These are phyloP conservation scores for Kodamaea sp. DNA, from an alignment of 1,139 yeast genomes.

Conservation along the genomic window DNA sequence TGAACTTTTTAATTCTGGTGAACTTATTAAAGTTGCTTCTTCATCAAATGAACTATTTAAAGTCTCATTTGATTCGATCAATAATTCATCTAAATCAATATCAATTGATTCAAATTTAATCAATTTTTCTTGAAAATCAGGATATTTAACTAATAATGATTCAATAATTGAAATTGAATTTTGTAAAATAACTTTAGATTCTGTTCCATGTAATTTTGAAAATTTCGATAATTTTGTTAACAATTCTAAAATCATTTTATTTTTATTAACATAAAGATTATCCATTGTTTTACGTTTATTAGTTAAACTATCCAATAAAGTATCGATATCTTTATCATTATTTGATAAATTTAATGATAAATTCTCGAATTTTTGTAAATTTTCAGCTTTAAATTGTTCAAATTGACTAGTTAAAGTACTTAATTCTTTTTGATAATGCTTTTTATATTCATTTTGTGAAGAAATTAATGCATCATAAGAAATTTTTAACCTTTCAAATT, in stretches of 20 bases:
- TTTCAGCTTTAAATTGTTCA: slow-evolving; percentile 35
- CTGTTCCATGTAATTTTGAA: slow-evolving; percentile 49
- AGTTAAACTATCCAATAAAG: slow-evolving; percentile 40
- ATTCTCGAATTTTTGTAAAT: slow-evolving; percentile 26
- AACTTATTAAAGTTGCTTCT: slow-evolving; percentile 29
- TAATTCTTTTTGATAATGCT: slow-evolving; percentile 42
- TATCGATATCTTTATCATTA: slow-evolving; percentile 46
- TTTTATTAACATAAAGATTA: slow-evolving; percentile 44
- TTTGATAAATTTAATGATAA: slow-evolving; percentile 27
- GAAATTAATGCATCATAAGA: slow-evolving; percentile 61
- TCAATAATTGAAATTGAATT: slow-evolving; percentile 32
- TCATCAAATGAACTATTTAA: slow-evolving; percentile 38
- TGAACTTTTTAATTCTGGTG: slow-evolving; percentile 18
- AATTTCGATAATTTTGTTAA: slow-evolving; percentile 43
- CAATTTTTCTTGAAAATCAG: slow-evolving; percentile 34
- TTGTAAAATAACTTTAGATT: slow-evolving; percentile 33
- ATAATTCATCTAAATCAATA: slow-evolving; percentile 33
- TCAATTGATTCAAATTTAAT: slow-evolving; percentile 27
- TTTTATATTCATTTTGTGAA: slow-evolving; percentile 55
- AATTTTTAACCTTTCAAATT: slow-evolving; percentile 53
- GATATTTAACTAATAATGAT: slow-evolving; percentile 30
- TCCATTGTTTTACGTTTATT: slow-evolving; percentile 43
- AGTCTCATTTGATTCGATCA: slow-evolving; percentile 33
- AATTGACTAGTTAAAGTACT: slow-evolving; percentile 29
- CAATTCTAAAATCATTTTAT: slow-evolving; percentile 43